Evolutionary conservation across 2,329 filamentous ascomycete species (phyloP), one percentile per base, ranked within the genome.

Genomic region (Penicillium sumatraense): DNA sequence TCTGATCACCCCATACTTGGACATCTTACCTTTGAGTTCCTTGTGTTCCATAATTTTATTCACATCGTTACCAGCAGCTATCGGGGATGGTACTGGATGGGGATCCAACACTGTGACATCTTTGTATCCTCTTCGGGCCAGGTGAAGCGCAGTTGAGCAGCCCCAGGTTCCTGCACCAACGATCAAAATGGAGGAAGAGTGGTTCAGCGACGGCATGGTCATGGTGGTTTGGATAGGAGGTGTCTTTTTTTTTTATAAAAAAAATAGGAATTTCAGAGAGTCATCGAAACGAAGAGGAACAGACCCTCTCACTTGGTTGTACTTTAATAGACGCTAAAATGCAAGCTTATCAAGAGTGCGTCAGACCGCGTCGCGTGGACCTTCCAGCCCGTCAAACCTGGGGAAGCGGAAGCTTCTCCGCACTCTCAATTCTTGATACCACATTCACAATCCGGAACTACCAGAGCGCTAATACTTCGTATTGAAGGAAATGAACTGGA

Each of bases 101-200:
- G 75, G 74, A 56, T 82, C 80, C 10, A 83, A 68, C 5, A 82
- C 75, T 3, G 73, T 80, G 53, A 83, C 72, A 57, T 79, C 74
- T 35, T 71, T 73, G 62, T 81, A 82, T 36, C 80, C 80, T 48
- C 76, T 71, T 26, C 79, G 74, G 23, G 80, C 76, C 5, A 83
- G 72, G 60, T 82, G 76, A 18, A 81, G 70, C n/a, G 81, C 80
- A n/a, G 80, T 81, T 7, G 77, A 79, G 29, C 75, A 76, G 11
- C 81, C 81, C 69, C 81, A 83, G 0, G 80, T 81, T 9, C 81
- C 81, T 20, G 74, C 78, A 8, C 81, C 80, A 47, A 82, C 64
- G 33, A 82, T 78, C 20, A 82, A 64, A 44, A 65, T 72, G 9
- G 59, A 62, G 14, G 61, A 63, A 3, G 21, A 20, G 11, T 42